Percentiles rank a stretch among this genome's conserved stretches.
These are phyloP conservation scores for Gamarada debralockiae DNA, from an alignment of 495 filamentous ascomycete species.

Conservation along the genomic window DNA sequence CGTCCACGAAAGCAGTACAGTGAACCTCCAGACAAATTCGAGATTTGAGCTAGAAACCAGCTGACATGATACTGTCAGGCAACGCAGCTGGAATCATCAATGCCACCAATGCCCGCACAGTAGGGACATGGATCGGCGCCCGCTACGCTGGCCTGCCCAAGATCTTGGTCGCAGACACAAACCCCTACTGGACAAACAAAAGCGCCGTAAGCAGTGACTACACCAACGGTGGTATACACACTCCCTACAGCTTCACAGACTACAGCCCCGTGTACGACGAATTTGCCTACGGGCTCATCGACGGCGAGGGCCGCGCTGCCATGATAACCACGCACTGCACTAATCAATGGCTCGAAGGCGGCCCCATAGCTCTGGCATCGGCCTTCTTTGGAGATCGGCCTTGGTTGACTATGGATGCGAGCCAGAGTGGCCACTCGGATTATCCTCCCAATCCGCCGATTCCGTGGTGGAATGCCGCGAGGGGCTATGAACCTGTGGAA, in stretches of 20 bases:
- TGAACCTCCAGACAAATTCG: no score
- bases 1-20: neutral
- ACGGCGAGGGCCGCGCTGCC: neutral
- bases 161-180: neutral
- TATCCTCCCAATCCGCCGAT: neutral
- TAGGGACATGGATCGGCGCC: neutral
- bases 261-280: neutral
- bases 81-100: neutral
- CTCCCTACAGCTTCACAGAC: neutral
- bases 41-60: no score
- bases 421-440: neutral
- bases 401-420: neutral
- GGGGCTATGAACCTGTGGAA: neutral
- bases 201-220: neutral
- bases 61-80: no score
- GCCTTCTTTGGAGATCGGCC: neutral
- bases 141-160: neutral
- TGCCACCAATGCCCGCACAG: neutral
- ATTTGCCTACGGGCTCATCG: neutral
- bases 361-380: neutral
- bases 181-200: neutral
- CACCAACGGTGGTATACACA: neutral
- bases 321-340: neutral
- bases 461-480: neutral
- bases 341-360: neutral